phyloP scores from a whole-genome alignment of 2,329 filamentous ascomycete species.

The Cercospora sp. region DNA sequence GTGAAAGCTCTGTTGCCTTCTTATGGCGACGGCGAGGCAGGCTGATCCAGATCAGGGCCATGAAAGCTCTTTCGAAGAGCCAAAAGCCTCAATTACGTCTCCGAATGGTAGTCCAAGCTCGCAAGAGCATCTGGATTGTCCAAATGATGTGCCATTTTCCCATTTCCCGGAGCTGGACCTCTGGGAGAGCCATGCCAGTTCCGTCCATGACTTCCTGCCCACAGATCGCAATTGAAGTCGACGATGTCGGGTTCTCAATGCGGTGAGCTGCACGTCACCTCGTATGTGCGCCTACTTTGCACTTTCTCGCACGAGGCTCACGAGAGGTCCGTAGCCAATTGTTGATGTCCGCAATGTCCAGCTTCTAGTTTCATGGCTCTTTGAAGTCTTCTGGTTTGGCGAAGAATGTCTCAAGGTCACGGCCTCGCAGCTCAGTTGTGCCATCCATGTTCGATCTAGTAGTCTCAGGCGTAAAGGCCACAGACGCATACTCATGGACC shows the following conservation, averaged over 20 bases:
- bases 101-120: neutral
- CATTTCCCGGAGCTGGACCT: neutral
- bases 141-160: neutral
- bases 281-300: too few relatives aligned
- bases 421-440: neutral
- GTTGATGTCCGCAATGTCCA: rapidly evolving
- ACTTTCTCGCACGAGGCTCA: neutral
- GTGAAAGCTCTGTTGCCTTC: neutral
- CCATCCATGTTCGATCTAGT: neutral
- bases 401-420: neutral
- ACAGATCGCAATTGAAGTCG: too few relatives aligned
- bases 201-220: too few relatives aligned
- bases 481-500: conserved; percentile 14
- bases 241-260: too few relatives aligned
- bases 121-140: neutral
- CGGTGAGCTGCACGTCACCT: neutral
- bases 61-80: neutral
- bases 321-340: neutral
- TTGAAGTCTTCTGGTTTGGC: conserved; percentile 5
- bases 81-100: neutral
- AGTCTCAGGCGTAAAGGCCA: conserved; percentile 10
- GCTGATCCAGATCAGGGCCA: neutral
- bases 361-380: neutral
- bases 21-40: neutral
- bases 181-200: neutral